Percentiles rank a stretch among this genome's conserved stretches.
phyloP scores from a whole-genome alignment of 768 basidiomycete species.

The Tricholoma terreum region DNA sequence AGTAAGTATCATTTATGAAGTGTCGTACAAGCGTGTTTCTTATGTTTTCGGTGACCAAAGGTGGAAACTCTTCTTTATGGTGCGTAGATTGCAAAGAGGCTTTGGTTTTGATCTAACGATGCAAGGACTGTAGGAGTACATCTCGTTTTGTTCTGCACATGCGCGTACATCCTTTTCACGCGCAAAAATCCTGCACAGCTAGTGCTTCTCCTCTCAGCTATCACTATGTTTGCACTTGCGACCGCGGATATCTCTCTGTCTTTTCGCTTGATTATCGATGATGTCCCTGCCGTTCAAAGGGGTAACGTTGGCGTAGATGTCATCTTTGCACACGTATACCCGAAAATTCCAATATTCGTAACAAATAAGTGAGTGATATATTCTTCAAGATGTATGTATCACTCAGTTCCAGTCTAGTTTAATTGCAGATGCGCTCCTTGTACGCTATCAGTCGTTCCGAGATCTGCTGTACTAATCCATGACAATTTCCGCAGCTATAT shows the following conservation, averaged over 20 bases:
- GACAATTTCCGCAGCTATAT: conserved; percentile 12
- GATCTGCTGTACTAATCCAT: neutral
- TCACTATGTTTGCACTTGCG: conserved; percentile 35
- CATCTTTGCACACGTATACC: neutral
- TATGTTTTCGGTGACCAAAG: neutral
- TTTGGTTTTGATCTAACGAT: neutral
- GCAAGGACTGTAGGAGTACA: conserved; percentile 28
- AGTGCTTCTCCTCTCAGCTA: conserved; percentile 28
- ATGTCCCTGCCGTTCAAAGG: conserved; percentile 12
- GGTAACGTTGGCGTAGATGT: neutral
- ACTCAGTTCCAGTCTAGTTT: neutral
- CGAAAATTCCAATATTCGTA: neutral
- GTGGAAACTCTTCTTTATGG: conserved; percentile 12
- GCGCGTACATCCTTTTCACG: conserved; percentile 31
- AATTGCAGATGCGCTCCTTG: neutral
- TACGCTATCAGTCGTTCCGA: neutral
- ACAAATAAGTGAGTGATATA: neutral
- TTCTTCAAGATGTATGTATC: neutral
- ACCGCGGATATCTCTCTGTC: conserved; percentile 33
- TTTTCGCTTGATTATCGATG: conserved; percentile 26
- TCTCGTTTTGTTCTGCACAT: conserved; percentile 33
- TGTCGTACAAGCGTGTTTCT: neutral
- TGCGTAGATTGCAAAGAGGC: neutral
- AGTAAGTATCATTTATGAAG: neutral
- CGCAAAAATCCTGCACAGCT: conserved; percentile 23